phyloP scores from a whole-genome alignment of 257 asterid species.

The Nicotiana undulata region DNA sequence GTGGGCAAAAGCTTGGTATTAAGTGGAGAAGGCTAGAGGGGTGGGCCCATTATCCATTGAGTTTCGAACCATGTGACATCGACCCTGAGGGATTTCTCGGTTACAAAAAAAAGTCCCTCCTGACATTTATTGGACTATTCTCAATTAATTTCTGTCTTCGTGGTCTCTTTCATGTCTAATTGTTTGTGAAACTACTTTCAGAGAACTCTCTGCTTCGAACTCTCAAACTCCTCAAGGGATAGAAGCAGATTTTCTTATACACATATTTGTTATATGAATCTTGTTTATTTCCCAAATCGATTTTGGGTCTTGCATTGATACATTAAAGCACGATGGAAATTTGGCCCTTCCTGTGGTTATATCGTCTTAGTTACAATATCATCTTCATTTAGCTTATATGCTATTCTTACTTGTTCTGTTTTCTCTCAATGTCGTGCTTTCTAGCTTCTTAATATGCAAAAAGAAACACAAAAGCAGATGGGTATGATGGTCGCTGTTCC shows the following conservation, averaged over 20 bases:
- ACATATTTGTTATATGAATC: not conserved
- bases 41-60: not conserved
- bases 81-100: not conserved
- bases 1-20: not conserved
- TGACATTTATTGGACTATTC: not conserved
- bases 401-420: not conserved
- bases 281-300: not conserved
- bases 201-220: not conserved
- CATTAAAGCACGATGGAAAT: not conserved
- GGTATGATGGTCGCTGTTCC: slow-evolving; percentile 48
- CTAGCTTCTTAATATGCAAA: slow-evolving; percentile 59
- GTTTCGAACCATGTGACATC: not conserved
- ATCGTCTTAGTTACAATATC: not conserved
- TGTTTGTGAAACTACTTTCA: not conserved
- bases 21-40: not conserved
- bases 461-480: slow-evolving; percentile 67
- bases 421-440: not conserved
- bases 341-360: not conserved
- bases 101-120: not conserved
- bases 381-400: not conserved
- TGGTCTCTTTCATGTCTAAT: not conserved
- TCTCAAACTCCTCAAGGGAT: not conserved
- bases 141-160: not conserved
- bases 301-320: not conserved
- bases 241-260: not conserved